Percentiles rank a stretch among this genome's conserved stretches.
Evolutionary conservation across 2,329 filamentous ascomycete genomes (phyloP).

Genomic region (Anisogramma anomala): DNA sequence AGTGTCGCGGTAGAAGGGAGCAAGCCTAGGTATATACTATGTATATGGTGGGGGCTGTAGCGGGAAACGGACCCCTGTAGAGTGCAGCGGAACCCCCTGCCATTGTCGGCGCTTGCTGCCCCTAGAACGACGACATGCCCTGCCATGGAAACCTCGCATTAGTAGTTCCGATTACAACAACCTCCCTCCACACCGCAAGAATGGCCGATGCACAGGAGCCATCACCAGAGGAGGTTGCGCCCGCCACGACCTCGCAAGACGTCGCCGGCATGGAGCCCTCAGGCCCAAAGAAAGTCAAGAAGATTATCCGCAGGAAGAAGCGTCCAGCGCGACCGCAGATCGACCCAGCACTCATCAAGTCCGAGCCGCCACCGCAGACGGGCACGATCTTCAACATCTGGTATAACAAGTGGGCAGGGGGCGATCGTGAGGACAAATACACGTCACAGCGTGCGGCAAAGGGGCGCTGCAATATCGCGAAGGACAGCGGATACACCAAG

Average conservation of each 20-base stretch:
- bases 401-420: slow-evolving; percentile 98
- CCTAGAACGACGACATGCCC: background rate
- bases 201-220: slow-evolving; percentile 18
- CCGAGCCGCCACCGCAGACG: slow-evolving; percentile 80
- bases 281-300: slow-evolving; percentile 61
- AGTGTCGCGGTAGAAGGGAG: background rate
- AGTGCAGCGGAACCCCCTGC: background rate
- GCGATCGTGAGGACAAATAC: slow-evolving; percentile 87
- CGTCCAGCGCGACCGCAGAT: slow-evolving; percentile 84
- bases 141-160: background rate
- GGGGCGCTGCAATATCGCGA: slow-evolving; percentile 75
- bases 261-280: slow-evolving; percentile 30
- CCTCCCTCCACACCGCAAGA: background rate
- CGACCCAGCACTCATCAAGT: slow-evolving; percentile 70
- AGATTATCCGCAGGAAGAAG: slow-evolving; percentile 83
- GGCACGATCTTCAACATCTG: slow-evolving; percentile 96
- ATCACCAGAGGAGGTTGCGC: slow-evolving; percentile 21
- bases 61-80: background rate
- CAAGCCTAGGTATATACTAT: no score
- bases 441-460: slow-evolving; percentile 71
- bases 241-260: slow-evolving; percentile 30
- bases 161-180: background rate
- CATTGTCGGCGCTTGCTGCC: slow-evolving; percentile 6
- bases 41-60: background rate
- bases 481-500: slow-evolving; percentile 67